Evolutionary conservation across 2,329 filamentous ascomycete genomes (phyloP).

Genomic region (Epichloe glyceriae): DNA sequence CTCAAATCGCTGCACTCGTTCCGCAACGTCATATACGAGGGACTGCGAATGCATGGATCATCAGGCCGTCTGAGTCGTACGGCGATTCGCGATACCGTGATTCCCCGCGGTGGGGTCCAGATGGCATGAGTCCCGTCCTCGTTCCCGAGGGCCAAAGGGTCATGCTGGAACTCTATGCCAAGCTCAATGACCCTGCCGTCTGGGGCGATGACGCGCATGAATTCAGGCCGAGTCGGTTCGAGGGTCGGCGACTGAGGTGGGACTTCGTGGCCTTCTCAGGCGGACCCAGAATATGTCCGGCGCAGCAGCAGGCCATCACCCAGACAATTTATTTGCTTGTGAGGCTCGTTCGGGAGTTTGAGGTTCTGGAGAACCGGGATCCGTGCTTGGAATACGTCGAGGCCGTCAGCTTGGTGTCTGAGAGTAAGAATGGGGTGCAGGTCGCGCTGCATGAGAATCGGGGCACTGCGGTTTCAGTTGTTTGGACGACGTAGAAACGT

Average conservation of each 20-base stretch:
- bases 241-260: neutral
- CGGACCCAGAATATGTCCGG: conserved; percentile 3
- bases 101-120: conserved; percentile 2
- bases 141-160: neutral
- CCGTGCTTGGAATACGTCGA: conserved; percentile 3
- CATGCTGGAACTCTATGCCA: neutral
- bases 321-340: conserved; percentile 2
- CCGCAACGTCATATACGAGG: neutral
- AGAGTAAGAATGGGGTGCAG: conserved; percentile 1
- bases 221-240: conserved; percentile 2
- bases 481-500: no score
- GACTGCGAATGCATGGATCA: conserved; percentile 1
- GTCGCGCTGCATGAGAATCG: neutral
- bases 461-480: no score
- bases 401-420: neutral
- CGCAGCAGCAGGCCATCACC: conserved; percentile 1
- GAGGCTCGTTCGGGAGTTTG: neutral
- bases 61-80: conserved; percentile 2
- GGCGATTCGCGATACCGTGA: conserved; percentile 4
- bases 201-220: conserved; percentile 1
- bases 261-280: conserved; percentile 4
- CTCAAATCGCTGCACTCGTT: conserved; percentile 1
- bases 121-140: neutral
- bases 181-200: neutral
- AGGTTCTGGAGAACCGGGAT: neutral